Evolutionary conservation across 192 early-diverging fungal species (phyloP).

Genomic region (Coemansia sp.): DNA sequence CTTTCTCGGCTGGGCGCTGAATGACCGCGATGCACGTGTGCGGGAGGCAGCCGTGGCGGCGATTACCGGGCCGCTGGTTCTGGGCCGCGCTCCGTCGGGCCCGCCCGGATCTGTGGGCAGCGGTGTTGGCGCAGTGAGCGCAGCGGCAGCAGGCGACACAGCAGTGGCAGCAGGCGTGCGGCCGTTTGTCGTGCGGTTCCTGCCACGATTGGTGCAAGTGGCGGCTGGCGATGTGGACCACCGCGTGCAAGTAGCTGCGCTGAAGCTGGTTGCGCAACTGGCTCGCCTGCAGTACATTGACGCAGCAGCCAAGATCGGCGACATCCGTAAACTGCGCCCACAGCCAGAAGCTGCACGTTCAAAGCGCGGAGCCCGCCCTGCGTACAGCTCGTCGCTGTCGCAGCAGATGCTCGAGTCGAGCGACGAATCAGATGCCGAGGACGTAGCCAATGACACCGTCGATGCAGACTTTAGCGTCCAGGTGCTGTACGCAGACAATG

Average conservation of each 20-base stretch:
- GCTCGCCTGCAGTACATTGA: conserved; percentile 38
- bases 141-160: conserved; percentile 58
- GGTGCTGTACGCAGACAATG: conserved; percentile 17
- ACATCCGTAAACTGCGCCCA: conserved; percentile 19
- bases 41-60: conserved; percentile 71
- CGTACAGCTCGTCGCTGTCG: conserved; percentile 44
- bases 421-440: conserved; percentile 15
- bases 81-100: conserved; percentile 60
- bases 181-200: conserved; percentile 38
- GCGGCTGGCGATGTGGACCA: conserved; percentile 46
- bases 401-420: conserved; percentile 52
- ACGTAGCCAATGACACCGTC: background rate
- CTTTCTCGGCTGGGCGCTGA: conserved; percentile 85
- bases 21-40: conserved; percentile 73
- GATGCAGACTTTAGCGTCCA: conserved; percentile 12
- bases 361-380: conserved; percentile 16
- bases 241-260: conserved; percentile 46
- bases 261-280: conserved; percentile 34
- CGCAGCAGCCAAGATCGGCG: conserved; percentile 27
- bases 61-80: conserved; percentile 57
- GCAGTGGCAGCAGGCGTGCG: conserved; percentile 54
- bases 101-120: conserved; percentile 67
- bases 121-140: conserved; percentile 73
- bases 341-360: background rate
- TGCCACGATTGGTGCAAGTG: conserved; percentile 46